Conservation (phyloP, 2,329 filamentous ascomycete species). For the Phoma sp. region DNA sequence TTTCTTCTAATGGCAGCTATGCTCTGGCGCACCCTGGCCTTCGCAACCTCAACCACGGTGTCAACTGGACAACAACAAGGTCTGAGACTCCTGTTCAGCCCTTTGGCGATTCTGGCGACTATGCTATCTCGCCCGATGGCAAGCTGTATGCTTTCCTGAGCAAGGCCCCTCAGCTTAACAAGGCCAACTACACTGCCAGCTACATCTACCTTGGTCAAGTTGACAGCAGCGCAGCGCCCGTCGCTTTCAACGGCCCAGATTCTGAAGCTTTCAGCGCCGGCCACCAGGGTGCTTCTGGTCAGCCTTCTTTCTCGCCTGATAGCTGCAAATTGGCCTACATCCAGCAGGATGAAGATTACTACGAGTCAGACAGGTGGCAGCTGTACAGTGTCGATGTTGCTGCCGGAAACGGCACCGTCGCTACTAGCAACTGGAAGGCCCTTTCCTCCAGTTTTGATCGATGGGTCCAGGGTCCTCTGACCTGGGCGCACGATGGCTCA, state of each 20-base stretch:
- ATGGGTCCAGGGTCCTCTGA: conserved; percentile 35
- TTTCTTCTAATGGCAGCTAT: conserved; percentile 50
- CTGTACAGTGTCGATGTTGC: conserved; percentile 43
- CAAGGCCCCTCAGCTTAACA: conserved; percentile 74
- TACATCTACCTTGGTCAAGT: conserved; percentile 79
- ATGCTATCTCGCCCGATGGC: conserved; percentile 71
- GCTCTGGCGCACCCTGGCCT: conserved; percentile 43
- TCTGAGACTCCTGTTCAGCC: conserved; percentile 74
- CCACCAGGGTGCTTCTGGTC: conserved; percentile 69
- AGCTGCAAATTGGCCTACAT: conserved; percentile 78
- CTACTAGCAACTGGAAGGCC: conserved; percentile 39
- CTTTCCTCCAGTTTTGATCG: conserved; percentile 40
- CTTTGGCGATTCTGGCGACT: conserved; percentile 79
- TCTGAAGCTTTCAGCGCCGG: conserved; percentile 39
- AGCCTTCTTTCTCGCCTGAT: conserved; percentile 75
- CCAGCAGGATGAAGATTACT: conserved; percentile 67
- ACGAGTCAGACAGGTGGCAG: conserved; percentile 80
- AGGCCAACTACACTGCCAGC: conserved; percentile 78
- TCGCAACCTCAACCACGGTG: conserved; percentile 65
- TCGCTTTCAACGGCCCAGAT: conserved; percentile 43
- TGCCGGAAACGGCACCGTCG: conserved; percentile 23
- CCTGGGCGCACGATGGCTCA: conserved; percentile 40
- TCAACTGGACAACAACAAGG: conserved; percentile 59
- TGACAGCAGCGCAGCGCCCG: conserved; percentile 58
- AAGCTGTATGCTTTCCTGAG: conserved; percentile 70